Percentiles rank a stretch among this genome's conserved stretches.
Evolutionary conservation across 331 rosid species (phyloP).

Genomic region (Phaseolus coccineus): DNA sequence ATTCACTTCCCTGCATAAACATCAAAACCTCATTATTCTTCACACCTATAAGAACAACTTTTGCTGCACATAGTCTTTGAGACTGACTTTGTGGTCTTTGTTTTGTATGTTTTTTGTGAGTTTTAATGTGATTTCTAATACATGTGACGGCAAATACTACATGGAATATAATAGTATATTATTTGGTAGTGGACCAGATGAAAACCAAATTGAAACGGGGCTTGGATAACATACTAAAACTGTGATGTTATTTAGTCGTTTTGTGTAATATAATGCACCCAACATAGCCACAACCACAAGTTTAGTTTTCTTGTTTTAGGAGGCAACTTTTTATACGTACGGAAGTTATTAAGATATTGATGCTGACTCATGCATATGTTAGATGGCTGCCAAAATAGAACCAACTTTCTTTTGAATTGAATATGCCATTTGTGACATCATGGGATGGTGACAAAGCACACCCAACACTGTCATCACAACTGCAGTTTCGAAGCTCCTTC

Average conservation of each 20-base stretch:
- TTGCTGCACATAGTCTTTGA: neutral
- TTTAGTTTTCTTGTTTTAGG: constrained; percentile 18
- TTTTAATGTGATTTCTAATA: neutral
- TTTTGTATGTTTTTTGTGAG: neutral
- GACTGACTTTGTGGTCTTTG: neutral
- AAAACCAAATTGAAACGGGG: neutral
- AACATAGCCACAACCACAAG: constrained; percentile 4
- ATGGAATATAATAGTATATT: neutral
- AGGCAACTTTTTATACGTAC: constrained; percentile 2
- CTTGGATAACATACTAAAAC: neutral
- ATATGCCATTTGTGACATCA: neutral
- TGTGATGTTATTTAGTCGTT: constrained; percentile 11
- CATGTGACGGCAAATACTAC: neutral
- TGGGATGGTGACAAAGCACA: constrained; percentile 38
- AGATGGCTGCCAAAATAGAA: constrained; percentile 50
- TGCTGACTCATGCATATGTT: constrained; percentile 19
- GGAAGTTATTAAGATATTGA: constrained; percentile 8
- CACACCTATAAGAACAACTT: neutral
- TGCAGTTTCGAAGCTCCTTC: constrained; percentile 49
- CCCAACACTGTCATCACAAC: neutral
- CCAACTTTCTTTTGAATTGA: constrained; percentile 41
- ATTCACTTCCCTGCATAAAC: constrained; percentile 63
- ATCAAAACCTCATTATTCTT: constrained; percentile 10
- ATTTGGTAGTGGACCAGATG: neutral
- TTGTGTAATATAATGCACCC: neutral